Base-by-base conservation (phyloP, 805 yeast genomes). In the Yamadazyma nakazawae region DNA sequence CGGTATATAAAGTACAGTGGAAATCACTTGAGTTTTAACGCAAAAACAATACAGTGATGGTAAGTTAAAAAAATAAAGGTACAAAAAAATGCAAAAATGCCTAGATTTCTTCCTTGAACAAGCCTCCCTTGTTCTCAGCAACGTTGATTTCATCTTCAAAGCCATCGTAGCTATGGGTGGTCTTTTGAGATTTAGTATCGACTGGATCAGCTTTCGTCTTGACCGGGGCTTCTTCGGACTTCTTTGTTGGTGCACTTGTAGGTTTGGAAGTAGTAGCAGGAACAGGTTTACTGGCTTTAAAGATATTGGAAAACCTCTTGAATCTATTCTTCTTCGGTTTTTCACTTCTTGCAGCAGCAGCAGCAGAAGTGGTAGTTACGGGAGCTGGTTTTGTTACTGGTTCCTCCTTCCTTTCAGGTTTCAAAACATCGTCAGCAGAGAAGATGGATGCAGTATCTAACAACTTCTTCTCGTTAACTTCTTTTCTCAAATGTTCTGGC, bases 401-500 rank as follows among this genome's bases (percentile, higher is more conserved):
- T 36, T 45, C 52, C 13, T 43, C 40, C 34, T 45, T 46, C 16
- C 42, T 24, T 25, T 16, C 34, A 14, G 49, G 46, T 16, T 24
- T 40, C 12, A 30, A n/a, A 6, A n/a, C 31, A n/a, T 49, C 45
- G 21, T 47, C 52, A 13, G 54, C 67, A 1, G 71, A 58, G 49
- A 72, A 72, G 16, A 72, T 56, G 1, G 75, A 69, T 4, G 68
- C 62, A 16, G 72, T 66, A 51, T 72, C 77, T 31, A 62, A 60
- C 32, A 70, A 56, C 49, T 62, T 61, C 39, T 53, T 50, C 49
- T 71, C 76, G 48, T 69, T 62, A 12, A 72, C 54, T 5, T 62
- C 61, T 14, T 47, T 59, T 49, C 66, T 70, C 56, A 79, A 65
- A 61, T 79, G 84, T 42, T 75, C 80, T 11, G 84, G 84, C 50